Conservation (phyloP, 2,329 filamentous ascomycete genomes). For the Exophiala sp. region DNA sequence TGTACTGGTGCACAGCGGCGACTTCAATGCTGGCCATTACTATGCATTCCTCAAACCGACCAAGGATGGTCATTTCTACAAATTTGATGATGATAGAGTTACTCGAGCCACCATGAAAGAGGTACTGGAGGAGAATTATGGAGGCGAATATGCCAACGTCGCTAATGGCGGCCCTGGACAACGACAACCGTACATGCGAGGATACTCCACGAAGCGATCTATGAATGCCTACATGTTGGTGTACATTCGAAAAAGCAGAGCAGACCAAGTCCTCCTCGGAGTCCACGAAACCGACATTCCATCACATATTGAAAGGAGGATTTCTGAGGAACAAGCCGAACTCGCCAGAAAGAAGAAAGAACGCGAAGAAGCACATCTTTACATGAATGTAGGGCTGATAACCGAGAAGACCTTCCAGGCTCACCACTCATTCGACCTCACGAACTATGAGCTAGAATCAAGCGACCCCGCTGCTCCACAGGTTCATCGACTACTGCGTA, state of each 20-base stretch:
- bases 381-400: conserved; percentile 78
- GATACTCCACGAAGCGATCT: conserved; percentile 62
- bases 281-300: conserved; percentile 78
- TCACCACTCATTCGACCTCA: conserved; percentile 82
- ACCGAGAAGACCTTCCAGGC: conserved; percentile 75
- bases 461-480: conserved; percentile 68
- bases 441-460: conserved; percentile 59
- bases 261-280: conserved; percentile 77
- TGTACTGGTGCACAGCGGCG: conserved; percentile 92
- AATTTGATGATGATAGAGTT: conserved; percentile 94
- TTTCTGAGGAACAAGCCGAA: conserved; percentile 77
- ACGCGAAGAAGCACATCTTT: conserved; percentile 89
- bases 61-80: conserved; percentile 93
- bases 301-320: conserved; percentile 69
- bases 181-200: conserved; percentile 62
- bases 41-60: conserved; percentile 94
- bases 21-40: conserved; percentile 95
- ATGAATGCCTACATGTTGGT: conserved; percentile 99
- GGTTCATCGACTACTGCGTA: conserved; percentile 68
- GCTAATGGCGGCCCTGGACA: conserved; percentile 56
- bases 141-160: conserved; percentile 70
- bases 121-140: conserved; percentile 93
- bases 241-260: conserved; percentile 81
- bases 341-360: conserved; percentile 79
- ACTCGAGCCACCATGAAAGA: conserved; percentile 90